Base-by-base conservation (phyloP, 805 yeast genomes). In the Candida qinlingensis region DNA sequence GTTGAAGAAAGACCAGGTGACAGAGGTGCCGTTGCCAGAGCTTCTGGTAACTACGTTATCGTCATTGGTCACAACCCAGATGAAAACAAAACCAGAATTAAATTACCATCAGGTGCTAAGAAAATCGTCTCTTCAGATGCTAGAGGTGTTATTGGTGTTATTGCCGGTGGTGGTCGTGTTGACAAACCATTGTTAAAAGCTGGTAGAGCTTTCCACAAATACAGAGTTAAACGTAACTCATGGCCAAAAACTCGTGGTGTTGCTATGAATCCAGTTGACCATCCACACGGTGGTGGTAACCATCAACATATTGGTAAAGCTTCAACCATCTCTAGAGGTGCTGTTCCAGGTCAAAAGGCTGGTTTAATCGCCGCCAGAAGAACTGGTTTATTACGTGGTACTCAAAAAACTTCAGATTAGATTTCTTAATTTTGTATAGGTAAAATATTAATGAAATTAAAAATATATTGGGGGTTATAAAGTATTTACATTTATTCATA, bases 281-380 rank as follows among this genome's bases (percentile, higher is more conserved):
- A 92, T 83, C 99, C 99, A 76, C 99, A 92, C 78, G 99, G 99
- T 88, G 98, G 99, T 92, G 99, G 99, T 92, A 91, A 91, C 96
- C 98, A 92, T 80, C 98, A 92, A 83, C 98, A 92, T 78, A 92
- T 91, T 81, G 98, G 98, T 90, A 92, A 92, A 85, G 97, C 98
- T 71, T 92, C 98, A 68, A 92, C 98, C 71, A 92, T 92, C 70
- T 85, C 96, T 66, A 89, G 98, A 87, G 96, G 96, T 77, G 97
- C 98, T 64, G 98, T 92, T 74, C 81, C 99, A 70, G 99, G 99
- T 88, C 99, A 92, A 83, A 92, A 92, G 95, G 96, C 95, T 74
- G 99, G 99, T 92, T 89, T 92, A 75, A 94, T 92, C 76, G 99
- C 99, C 70, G 99, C 99, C 76, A 90, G 99, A 89, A 90, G 99